phyloP scores from a whole-genome alignment of 345 rosid genomes.

The Citrus maxima region DNA sequence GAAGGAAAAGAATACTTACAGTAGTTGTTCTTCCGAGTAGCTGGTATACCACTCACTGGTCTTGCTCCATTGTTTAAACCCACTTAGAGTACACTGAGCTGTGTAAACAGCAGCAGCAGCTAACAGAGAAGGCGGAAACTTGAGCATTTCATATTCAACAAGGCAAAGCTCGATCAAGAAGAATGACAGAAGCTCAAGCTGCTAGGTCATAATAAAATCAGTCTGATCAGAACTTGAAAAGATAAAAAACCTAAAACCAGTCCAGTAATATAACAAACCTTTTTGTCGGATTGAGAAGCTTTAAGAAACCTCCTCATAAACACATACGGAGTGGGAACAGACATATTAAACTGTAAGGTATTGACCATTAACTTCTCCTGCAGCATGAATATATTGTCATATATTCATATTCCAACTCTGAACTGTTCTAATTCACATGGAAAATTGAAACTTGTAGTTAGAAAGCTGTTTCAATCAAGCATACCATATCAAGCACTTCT shows the following conservation, averaged over 20 bases:
- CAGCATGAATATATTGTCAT: slow-evolving; percentile 10
- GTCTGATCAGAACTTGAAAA: slow-evolving; percentile 7
- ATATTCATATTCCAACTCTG: neutral
- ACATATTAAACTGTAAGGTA: slow-evolving; percentile 69
- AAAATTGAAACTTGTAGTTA: neutral
- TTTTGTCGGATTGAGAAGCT: slow-evolving; percentile 80
- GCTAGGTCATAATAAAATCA: slow-evolving; percentile 14
- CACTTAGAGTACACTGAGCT: slow-evolving; percentile 46
- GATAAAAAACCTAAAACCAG: neutral
- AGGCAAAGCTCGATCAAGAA: slow-evolving; percentile 67
- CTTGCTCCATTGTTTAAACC: slow-evolving; percentile 51
- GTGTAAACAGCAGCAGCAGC: slow-evolving; percentile 70
- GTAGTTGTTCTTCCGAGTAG: slow-evolving; percentile 53
- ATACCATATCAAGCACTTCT: slow-evolving; percentile 93
- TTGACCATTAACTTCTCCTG: slow-evolving; percentile 88
- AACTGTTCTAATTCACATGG: neutral
- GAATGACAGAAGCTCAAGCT: slow-evolving; percentile 83
- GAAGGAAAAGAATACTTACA: slow-evolving; percentile 27
- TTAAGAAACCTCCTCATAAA: slow-evolving; percentile 92
- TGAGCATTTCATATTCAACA: slow-evolving; percentile 61
- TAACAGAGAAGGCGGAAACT: slow-evolving; percentile 57
- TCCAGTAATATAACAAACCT: slow-evolving; percentile 39
- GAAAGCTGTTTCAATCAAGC: neutral
- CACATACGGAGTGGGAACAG: slow-evolving; percentile 86
- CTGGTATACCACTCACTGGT: slow-evolving; percentile 48